Conservation (phyloP, 2,329 filamentous ascomycete genomes). For the Chaetomiaceae sp. region DNA sequence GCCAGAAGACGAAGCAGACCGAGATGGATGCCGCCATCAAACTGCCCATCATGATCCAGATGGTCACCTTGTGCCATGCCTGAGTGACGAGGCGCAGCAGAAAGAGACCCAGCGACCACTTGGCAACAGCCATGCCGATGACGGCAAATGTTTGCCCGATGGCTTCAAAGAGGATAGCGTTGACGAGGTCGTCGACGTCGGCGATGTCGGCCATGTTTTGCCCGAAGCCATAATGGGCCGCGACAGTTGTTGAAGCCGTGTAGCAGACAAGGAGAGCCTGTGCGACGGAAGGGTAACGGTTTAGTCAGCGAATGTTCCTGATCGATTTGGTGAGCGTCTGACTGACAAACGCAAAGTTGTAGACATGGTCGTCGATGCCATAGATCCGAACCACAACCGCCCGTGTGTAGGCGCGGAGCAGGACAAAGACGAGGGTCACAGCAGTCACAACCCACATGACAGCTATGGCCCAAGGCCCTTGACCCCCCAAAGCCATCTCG, state of each 20-base stretch:
- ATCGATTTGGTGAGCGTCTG: background rate
- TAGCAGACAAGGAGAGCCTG: background rate
- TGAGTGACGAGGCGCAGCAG: background rate
- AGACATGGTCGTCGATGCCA: background rate
- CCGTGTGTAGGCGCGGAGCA: background rate
- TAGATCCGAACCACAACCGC: background rate
- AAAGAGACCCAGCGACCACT: background rate
- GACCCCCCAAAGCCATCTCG: background rate
- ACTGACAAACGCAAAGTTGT: conserved; percentile 2
- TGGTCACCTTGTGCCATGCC: background rate
- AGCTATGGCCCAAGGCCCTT: background rate
- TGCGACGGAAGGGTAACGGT: too few species aligned
- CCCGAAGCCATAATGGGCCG: background rate
- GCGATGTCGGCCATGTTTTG: background rate
- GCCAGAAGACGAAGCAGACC: conserved; percentile 1
- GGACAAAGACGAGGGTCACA: background rate
- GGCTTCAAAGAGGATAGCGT: background rate
- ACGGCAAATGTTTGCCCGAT: background rate
- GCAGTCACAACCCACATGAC: background rate
- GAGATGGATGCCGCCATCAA: background rate
- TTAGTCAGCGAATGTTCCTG: background rate
- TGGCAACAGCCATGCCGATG: background rate
- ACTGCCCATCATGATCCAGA: background rate
- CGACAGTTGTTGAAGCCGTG: background rate
- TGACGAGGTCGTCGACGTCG: background rate